phyloP scores from a whole-genome alignment of 768 basidiomycete genomes.

The Boletus rubescentipes region DNA sequence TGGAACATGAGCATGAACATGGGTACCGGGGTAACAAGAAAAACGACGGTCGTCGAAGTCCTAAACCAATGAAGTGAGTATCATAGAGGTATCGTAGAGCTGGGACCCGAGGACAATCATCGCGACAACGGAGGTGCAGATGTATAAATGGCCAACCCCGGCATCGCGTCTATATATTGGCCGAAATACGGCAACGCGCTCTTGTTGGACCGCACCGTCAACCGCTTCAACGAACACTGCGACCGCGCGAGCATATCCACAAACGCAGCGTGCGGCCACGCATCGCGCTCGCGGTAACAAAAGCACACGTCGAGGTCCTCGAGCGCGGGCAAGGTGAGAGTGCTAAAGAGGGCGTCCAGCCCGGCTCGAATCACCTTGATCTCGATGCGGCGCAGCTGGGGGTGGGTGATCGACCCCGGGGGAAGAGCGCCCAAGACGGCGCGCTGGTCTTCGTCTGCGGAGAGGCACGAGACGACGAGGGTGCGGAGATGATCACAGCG shows the following conservation, averaged over 20 bases:
- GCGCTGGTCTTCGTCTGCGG: constrained; percentile 19
- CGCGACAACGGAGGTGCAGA: background rate
- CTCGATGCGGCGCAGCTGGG: constrained; percentile 24
- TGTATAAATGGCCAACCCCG: constrained; percentile 20
- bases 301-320: constrained; percentile 34
- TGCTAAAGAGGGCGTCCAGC: constrained; percentile 19
- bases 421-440: constrained; percentile 4
- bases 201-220: constrained; percentile 28
- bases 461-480: constrained; percentile 26
- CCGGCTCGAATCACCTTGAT: constrained; percentile 30
- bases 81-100: background rate
- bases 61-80: no score
- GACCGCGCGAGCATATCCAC: constrained; percentile 25
- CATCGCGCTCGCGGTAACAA: constrained; percentile 28
- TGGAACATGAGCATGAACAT: background rate
- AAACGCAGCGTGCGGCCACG: constrained; percentile 30
- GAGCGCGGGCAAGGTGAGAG: constrained; percentile 25
- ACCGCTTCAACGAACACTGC: constrained; percentile 20
- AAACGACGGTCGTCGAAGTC: no score
- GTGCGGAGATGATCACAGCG: constrained; percentile 23
- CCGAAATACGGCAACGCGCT: constrained; percentile 17
- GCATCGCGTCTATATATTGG: constrained; percentile 24
- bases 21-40: background rate
- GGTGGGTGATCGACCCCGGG: constrained; percentile 18
- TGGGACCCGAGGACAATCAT: background rate